Evolutionary conservation across 2,329 filamentous ascomycete genomes (phyloP), one percentile per base, ranked within the genome.

Genomic region (Sporothrix variecibatus): DNA sequence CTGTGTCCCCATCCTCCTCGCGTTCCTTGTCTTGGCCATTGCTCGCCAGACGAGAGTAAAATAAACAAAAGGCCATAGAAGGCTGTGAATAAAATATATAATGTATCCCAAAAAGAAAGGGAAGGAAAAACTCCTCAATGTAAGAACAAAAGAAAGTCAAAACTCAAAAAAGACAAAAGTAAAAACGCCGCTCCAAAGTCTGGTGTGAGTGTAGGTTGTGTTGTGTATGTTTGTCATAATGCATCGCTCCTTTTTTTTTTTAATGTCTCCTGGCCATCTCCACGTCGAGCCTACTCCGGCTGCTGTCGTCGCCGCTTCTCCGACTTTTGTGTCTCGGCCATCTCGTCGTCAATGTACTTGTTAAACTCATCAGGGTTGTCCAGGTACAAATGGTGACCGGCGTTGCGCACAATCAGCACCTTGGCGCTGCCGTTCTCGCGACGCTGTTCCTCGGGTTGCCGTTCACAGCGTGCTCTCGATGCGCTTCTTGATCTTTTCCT

Each of bases 371-470:
- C 85, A 0, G 88, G 84, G 76, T 90, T 90, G 76, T 90, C 88
- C 34, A 90, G 81, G 79, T 90, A 90, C 9, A 90, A 78, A 78
- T 90, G 88, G 69, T 90, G 88, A 0, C 88, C 88, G 0, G 88
- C 87, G 78, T 87, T 87, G 75, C 81, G 82, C 17, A 99, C 91
- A 43, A 98, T 86, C 5, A 95, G 82, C 0, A 98, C 95, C 83
- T 93, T 96, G 9, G 92, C 93, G 58, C 90, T 90, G 4, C 95
- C 95, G 73, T 93, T 93, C 80, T 98, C 95, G 3, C 83, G 84
- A 74, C 85, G 83, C 81, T 87, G 89, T 82, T 97, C 93, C 74
- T 94, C 92, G 0, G 87, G 85, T 0, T 91, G 28, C 88, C 28
- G 87, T 82, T 15, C 86, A 82, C 3, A 97, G 83, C 0, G 88